These are phyloP conservation scores for Asterophora parasitica DNA, from an alignment of 768 basidiomycete genomes.

Conservation along the genomic window DNA sequence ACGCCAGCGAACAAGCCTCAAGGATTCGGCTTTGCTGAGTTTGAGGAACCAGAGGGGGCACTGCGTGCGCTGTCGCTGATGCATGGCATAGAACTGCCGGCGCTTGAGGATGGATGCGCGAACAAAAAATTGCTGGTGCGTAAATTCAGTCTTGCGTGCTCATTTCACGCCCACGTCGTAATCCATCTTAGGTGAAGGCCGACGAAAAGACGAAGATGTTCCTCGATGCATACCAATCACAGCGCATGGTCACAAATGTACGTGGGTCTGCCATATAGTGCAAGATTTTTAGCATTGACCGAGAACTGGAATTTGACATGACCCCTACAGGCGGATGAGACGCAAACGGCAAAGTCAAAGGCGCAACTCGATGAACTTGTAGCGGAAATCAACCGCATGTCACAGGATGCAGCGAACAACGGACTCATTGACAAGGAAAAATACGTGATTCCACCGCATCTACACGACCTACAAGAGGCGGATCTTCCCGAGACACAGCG, in stretches of 20 bases:
- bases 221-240: slow-evolving; percentile 78
- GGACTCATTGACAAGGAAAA: slow-evolving; percentile 80
- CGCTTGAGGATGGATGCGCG: slow-evolving; percentile 45
- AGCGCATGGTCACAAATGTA: slow-evolving; percentile 80
- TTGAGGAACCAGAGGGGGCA: slow-evolving; percentile 89
- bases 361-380: slow-evolving; percentile 61
- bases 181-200: slow-evolving; percentile 69
- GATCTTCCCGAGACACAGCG: slow-evolving; percentile 94
- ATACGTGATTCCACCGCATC: slow-evolving; percentile 91
- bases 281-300: neutral
- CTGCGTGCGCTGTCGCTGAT: slow-evolving; percentile 57
- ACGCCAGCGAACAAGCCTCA: slow-evolving; percentile 92
- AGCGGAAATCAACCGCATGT: slow-evolving; percentile 64
- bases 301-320: neutral
- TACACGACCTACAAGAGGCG: slow-evolving; percentile 93
- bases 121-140: slow-evolving; percentile 61
- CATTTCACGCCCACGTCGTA: slow-evolving; percentile 42
- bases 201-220: slow-evolving; percentile 93
- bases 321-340: slow-evolving; percentile 61
- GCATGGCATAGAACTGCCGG: slow-evolving; percentile 49
- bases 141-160: slow-evolving; percentile 34
- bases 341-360: slow-evolving; percentile 56
- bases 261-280: slow-evolving; percentile 22
- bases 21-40: slow-evolving; percentile 97
- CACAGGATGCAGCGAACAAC: slow-evolving; percentile 69